phyloP scores from a whole-genome alignment of 495 filamentous ascomycete genomes.

The Massariosphaeria phaeospora region DNA sequence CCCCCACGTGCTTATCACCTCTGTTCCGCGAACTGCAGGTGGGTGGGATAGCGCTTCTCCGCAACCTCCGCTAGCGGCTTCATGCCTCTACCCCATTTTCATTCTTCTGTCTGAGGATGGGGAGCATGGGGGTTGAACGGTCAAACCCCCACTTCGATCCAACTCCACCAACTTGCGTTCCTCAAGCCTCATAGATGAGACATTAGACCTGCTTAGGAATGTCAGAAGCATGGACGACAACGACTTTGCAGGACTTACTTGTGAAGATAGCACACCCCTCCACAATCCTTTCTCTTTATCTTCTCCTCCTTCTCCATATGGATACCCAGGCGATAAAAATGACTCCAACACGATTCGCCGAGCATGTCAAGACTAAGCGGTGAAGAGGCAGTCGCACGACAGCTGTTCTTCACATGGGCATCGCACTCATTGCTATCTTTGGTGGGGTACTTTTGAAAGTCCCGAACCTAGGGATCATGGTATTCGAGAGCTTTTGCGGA shows the following conservation, averaged over 20 bases:
- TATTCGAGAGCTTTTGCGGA: background rate
- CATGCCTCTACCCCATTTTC: conserved; percentile 2
- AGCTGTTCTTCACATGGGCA: too few relatives aligned
- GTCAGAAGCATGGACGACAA: background rate
- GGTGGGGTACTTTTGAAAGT: too few relatives aligned
- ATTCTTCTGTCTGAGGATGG: background rate
- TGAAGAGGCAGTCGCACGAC: too few relatives aligned
- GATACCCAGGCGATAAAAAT: background rate
- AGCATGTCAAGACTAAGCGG: too few relatives aligned
- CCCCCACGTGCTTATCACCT: conserved; percentile 29
- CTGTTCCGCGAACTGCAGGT: conserved; percentile 11
- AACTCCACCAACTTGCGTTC: conserved; percentile 5
- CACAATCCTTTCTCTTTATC: background rate
- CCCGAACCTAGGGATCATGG: too few relatives aligned
- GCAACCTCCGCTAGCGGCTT: conserved; percentile 8
- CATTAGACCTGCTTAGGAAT: background rate
- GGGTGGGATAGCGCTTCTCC: conserved; percentile 11
- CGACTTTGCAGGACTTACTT: background rate
- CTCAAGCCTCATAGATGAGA: background rate
- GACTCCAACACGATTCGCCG: too few relatives aligned
- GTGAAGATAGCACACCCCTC: background rate
- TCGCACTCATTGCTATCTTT: too few relatives aligned
- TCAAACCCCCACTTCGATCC: too few relatives aligned
- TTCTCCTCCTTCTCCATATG: conserved; percentile 3
- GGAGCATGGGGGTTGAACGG: conserved; percentile 15